phyloP scores from a whole-genome alignment of 2,329 filamentous ascomycete genomes.

The Pezicula rhizophila region DNA sequence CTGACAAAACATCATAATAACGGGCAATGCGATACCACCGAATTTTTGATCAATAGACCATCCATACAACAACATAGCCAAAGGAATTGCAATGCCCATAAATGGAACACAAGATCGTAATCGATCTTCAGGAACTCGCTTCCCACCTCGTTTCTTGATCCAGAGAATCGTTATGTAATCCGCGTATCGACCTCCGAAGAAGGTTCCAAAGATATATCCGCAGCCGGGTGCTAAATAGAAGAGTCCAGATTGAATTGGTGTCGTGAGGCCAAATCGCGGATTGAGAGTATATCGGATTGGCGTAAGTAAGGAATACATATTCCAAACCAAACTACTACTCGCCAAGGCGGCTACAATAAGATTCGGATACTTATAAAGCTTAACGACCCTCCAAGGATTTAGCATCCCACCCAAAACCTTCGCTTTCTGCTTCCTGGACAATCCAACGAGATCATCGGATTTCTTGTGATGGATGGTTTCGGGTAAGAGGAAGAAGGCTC shows the following conservation, averaged over 20 bases:
- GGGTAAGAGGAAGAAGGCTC: slow-evolving; percentile 61
- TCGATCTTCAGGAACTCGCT: slow-evolving; percentile 62
- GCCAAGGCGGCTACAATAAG: slow-evolving; percentile 56
- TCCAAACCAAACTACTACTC: slow-evolving; percentile 63
- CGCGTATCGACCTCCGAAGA: slow-evolving; percentile 67
- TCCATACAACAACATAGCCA: slow-evolving; percentile 62
- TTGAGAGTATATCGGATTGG: slow-evolving; percentile 70
- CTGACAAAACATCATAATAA: slow-evolving; percentile 69
- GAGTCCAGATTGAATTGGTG: slow-evolving; percentile 60
- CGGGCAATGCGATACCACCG: slow-evolving; percentile 53
- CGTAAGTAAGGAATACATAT: slow-evolving; percentile 65
- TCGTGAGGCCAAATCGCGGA: slow-evolving; percentile 62
- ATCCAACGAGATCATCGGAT: slow-evolving; percentile 53
- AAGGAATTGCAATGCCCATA: slow-evolving; percentile 51
- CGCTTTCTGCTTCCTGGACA: slow-evolving; percentile 42
- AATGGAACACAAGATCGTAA: slow-evolving; percentile 53
- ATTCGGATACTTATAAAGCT: slow-evolving; percentile 63
- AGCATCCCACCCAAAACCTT: slow-evolving; percentile 54
- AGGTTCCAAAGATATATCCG: slow-evolving; percentile 63
- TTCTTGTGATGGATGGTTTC: slow-evolving; percentile 66
- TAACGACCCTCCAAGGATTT: slow-evolving; percentile 59
- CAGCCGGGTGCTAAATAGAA: slow-evolving; percentile 70
- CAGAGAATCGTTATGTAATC: slow-evolving; percentile 61
- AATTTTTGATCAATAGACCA: slow-evolving; percentile 48
- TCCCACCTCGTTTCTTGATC: slow-evolving; percentile 50